Evolutionary conservation across 257 asterid genomes (phyloP), one percentile per base, ranked within the genome.

Genomic region (Misopates orontium): DNA sequence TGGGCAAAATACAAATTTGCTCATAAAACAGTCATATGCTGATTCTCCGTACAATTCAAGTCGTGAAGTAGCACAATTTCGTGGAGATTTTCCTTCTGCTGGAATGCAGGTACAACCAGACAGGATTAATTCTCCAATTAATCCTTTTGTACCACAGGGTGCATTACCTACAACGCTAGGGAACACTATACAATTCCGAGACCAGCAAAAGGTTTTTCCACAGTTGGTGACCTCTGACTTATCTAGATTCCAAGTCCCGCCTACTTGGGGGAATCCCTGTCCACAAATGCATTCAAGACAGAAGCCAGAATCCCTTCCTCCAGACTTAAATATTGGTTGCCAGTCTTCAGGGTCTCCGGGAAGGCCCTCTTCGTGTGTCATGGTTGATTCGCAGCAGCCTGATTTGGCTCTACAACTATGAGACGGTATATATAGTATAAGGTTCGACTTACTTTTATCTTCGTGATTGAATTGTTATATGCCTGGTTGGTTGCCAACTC

Each of bases 311-410:
- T 80, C 90, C 1, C 80, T 83, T 31, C 98, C 98, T 23, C 99
- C 99, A 1, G 99, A 95, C 71, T 70, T 95, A 57, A 95, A 95
- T 71, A 84, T 90, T 23, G 88, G 93, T 62, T 88, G 84, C 82
- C 97, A 87, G 54, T 81, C 98, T 11, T 80, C 96, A 0, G 94
- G 95, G 15, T 93, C 99, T 12, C 96, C 98, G 1, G 85, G 88
- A 14, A 76, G 92, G 65, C 95, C 95, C 48, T 81, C 96, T 49
- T 79, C 95, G 0, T 80, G 86, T 18, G 87, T 81, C 49, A 59
- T 82, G 70, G 85, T 92, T 48, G 98, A 94, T 81, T 85, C 99
- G 47, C 96, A 88, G 84, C 99, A 91, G 73, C 99, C 99, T 19
- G 99, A 95, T 81, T 78, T 95, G 66, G 99, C 99, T 71, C 80